Evolutionary conservation across 2,329 filamentous ascomycete species (phyloP).

Genomic region (Trichoderma sp.): DNA sequence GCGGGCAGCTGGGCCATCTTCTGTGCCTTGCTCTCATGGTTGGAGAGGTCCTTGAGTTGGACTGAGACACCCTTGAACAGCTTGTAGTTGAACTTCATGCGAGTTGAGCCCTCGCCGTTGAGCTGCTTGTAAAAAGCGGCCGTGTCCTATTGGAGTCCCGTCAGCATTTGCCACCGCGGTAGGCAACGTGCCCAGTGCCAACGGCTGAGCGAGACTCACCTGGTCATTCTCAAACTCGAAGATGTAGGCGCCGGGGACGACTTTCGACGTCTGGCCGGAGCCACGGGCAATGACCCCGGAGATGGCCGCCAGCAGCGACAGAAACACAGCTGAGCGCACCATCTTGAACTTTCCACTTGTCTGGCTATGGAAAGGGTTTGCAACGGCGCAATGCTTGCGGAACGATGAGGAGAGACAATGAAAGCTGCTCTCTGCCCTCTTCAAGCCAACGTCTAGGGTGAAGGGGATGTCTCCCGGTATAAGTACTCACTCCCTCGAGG

Average conservation of each 20-base stretch:
- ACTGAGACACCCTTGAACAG: constrained; percentile 58
- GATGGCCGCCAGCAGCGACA: constrained; percentile 26
- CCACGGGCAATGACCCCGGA: constrained; percentile 33
- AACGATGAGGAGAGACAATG: constrained; percentile 5
- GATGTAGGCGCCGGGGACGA: constrained; percentile 52
- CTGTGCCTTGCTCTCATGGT: constrained; percentile 45
- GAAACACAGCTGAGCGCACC: constrained; percentile 22
- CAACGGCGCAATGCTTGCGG: background rate
- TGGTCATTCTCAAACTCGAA: constrained; percentile 54
- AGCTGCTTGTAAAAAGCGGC: constrained; percentile 2
- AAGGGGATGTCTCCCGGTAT: background rate
- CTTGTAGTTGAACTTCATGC: constrained; percentile 50
- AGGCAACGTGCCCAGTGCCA: background rate
- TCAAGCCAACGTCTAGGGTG: background rate
- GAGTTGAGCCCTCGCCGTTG: constrained; percentile 38
- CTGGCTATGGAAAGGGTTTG: background rate
- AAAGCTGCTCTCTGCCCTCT: background rate
- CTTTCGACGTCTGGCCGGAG: constrained; percentile 4
- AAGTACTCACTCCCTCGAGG: background rate
- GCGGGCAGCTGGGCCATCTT: constrained; percentile 44
- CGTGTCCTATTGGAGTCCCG: constrained; percentile 11
- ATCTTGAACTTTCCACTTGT: background rate
- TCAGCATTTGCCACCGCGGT: background rate
- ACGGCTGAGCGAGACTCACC: constrained; percentile 34
- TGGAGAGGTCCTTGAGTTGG: constrained; percentile 49